Base-by-base conservation (phyloP, 495 filamentous ascomycete species). In the Penicillium dipodomyicola region DNA sequence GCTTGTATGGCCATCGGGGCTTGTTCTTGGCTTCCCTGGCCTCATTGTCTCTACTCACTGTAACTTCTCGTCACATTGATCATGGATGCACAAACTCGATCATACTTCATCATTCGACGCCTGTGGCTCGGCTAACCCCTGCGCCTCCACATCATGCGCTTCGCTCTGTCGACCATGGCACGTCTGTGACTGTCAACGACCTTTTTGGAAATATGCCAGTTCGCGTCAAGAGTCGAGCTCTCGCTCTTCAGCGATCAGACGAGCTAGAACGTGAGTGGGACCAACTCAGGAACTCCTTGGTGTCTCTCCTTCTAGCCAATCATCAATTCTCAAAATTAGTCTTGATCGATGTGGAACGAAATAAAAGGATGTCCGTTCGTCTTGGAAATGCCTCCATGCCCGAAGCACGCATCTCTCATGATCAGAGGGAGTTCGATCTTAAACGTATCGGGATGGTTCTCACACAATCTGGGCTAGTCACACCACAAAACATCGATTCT, bases 151-250 rank as follows among this genome's bases (percentile, higher is more conserved):
- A 87, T 39, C 82, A 90, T 32, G 74, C 78, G 27, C 58, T 94
- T 4, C 63, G 72, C 8, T 71, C 71, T 60, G 77, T 79, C 49
- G 61, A 73, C 14, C 87, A 90, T 72, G 95, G 94, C 6, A 96
- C 93, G 2, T 79, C 85, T 45, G 85, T 94, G 9, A 82, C 80
- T 5, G 89, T 97, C 3, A 84, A 89, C 58, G 89, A 96, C 64
- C 77, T 98, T 12, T 97, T 97, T 71, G 94, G 93, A 2, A 92
- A 90, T 47, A 92, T 98, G 87, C 94, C 94, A 2, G 94, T 98
- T 11, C 87, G 95, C n/a, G 86, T 97, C 20, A 96, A 94, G 71
- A 89, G 88, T 64, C 81, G 91, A 61, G 79, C 82, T 11, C 63
- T 78, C 5, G 53, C 67, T 45, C 60, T 74, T 12, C 70, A 80